Base-by-base conservation (phyloP, 306 rosid species). In the Pachyrhizus erosus region DNA sequence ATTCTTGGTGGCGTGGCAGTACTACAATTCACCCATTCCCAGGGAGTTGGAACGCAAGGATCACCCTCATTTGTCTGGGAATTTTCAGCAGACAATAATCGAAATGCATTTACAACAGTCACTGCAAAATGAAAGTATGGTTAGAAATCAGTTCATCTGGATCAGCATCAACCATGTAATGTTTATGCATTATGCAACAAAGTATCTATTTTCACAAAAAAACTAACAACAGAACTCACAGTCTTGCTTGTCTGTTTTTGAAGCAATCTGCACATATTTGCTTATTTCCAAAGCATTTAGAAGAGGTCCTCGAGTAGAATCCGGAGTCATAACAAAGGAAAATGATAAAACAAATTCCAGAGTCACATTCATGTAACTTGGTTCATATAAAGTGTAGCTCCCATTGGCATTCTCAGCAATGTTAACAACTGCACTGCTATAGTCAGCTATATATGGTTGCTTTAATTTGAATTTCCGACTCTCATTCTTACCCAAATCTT, bases 351-450 rank as follows among this genome's bases (percentile, higher is more conserved):
- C 97, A 58, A 91, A 94, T 37, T 91, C 88, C 65, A 94, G 83
- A 74, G 86, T 89, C 83, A 89, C 97, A 78, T 91, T 94, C 97
- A 94, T 91, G 78, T 94, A 94, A 80, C 98, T 94, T 13, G 97
- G 98, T 78, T 94, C 98, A 70, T 94, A 94, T 79, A 94, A 93
- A 62, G 85, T 91, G 85, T 86, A 94, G 84, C 88, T 88, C 60
- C 92, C 94, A 75, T 94, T 90, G 33, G 93, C 94, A 88, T 94
- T 91, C 89, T 91, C 97, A 21, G 92, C 98, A 40, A 94, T 91
- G 84, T 94, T 91, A 33, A 94, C 98, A 37, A 89, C 93, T 60
- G 98, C 93, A 86, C 78, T 82, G 82, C 88, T 91, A 40, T 86
- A 88, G 73, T 92, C 94, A 26, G 76, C 86, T 24, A 87, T 75